phyloP scores from a whole-genome alignment of 306 rosid species.

The Cucurbita argyrosperma region DNA sequence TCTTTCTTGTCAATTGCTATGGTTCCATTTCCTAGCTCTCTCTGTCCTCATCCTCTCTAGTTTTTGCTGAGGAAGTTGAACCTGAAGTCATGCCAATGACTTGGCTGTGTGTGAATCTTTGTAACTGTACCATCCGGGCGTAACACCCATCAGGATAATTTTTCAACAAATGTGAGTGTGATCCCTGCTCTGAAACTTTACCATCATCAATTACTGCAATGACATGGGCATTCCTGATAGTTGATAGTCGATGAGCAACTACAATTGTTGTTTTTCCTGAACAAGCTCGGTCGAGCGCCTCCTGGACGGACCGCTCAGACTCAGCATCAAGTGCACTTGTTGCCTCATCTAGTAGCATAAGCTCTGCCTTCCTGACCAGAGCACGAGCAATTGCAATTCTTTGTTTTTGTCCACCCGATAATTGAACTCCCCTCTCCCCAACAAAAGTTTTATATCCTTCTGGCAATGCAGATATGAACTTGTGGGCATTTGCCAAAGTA shows the following conservation, averaged over 20 bases:
- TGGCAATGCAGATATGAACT: constrained; percentile 69
- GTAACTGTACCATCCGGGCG: constrained; percentile 82
- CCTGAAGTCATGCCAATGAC: constrained; percentile 82
- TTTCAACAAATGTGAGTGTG: constrained; percentile 84
- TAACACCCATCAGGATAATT: constrained; percentile 83
- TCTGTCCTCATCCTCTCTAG: constrained; percentile 50
- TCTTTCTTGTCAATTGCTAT: background rate
- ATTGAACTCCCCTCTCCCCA: constrained; percentile 89
- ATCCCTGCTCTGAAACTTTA: constrained; percentile 95
- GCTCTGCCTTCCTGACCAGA: constrained; percentile 70
- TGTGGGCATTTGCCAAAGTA: constrained; percentile 80
- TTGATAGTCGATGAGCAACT: constrained; percentile 81
- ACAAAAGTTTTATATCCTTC: constrained; percentile 84
- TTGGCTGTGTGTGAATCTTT: constrained; percentile 67
- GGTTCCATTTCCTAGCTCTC: constrained; percentile 25
- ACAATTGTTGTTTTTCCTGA: constrained; percentile 81
- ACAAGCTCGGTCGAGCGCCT: constrained; percentile 83
- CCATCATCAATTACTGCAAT: constrained; percentile 98
- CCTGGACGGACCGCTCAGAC: constrained; percentile 90
- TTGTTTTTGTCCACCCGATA: constrained; percentile 94
- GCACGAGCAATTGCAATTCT: constrained; percentile 90
- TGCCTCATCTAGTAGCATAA: constrained; percentile 92
- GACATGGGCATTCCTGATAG: constrained; percentile 66
- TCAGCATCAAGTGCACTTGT: constrained; percentile 97
- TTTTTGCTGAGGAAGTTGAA: constrained; percentile 59